phyloP scores from a whole-genome alignment of 2,329 filamentous ascomycete genomes.

The Pezicula rhizophila region DNA sequence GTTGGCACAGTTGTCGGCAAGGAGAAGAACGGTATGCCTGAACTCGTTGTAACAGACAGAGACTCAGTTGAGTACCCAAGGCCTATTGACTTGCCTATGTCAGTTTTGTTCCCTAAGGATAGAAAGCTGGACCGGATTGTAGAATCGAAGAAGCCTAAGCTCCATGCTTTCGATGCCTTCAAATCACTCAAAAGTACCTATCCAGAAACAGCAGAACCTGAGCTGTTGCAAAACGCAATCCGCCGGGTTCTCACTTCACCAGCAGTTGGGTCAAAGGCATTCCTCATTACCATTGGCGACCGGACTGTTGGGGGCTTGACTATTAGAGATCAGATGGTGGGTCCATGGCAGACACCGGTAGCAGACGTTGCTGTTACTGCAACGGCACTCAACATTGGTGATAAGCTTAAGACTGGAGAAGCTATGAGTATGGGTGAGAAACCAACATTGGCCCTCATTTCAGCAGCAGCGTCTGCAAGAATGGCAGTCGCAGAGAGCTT shows the following conservation, averaged over 20 bases:
- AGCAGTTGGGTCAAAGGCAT: conserved; percentile 92
- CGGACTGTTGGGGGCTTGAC: conserved; percentile 86
- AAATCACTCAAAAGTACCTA: conserved; percentile 55
- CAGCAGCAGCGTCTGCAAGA: conserved; percentile 79
- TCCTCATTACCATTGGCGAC: conserved; percentile 95
- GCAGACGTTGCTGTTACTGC: conserved; percentile 91
- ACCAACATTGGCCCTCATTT: conserved; percentile 82
- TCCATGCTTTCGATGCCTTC: conserved; percentile 66
- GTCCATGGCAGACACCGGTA: conserved; percentile 91
- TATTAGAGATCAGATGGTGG: conserved; percentile 89
- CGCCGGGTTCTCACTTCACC: conserved; percentile 79
- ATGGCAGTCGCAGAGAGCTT: conserved; percentile 96
- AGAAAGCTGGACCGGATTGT: conserved; percentile 75
- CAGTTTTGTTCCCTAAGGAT: conserved; percentile 79
- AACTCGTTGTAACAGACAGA: conserved; percentile 74
- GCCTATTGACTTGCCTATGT: conserved; percentile 86
- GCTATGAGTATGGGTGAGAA: conserved; percentile 98
- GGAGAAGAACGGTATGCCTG: conserved; percentile 57
- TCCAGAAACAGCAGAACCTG: conserved; percentile 25
- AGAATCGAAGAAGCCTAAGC: conserved; percentile 58
- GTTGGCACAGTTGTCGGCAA: conserved; percentile 70
- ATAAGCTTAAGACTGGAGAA: conserved; percentile 74
- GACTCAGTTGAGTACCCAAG: conserved; percentile 68
- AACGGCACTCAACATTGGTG: conserved; percentile 62
- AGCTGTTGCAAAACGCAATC: conserved; percentile 58